phyloP scores from a whole-genome alignment of 129 eudicot genomes.

The Saussurea involucrata region DNA sequence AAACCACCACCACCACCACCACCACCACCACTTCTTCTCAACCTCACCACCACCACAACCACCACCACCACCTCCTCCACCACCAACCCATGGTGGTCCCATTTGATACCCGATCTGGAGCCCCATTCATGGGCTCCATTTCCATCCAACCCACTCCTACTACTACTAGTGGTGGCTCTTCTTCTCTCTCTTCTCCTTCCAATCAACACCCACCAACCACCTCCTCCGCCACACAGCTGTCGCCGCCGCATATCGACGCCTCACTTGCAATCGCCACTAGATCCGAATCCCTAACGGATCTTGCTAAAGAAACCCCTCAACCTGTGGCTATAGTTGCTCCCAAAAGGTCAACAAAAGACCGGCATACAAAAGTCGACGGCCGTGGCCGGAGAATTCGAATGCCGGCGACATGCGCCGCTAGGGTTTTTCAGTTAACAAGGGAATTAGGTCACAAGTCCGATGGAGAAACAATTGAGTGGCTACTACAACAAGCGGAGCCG shows the following conservation, averaged over 20 bases:
- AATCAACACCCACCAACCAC: constrained; percentile 16
- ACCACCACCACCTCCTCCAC: constrained; percentile 24
- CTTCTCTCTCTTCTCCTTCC: constrained; percentile 26
- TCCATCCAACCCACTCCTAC: constrained; percentile 31
- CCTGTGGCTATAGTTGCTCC: constrained; percentile 31
- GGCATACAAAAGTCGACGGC: constrained; percentile 81
- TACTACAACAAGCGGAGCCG: constrained; percentile 67
- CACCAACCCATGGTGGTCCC: constrained; percentile 38
- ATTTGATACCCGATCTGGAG: constrained; percentile 39
- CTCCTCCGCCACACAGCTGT: constrained; percentile 11
- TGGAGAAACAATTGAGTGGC: constrained; percentile 83
- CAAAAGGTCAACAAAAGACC: constrained; percentile 70
- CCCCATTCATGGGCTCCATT: constrained; percentile 56
- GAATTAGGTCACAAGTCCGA: constrained; percentile 77
- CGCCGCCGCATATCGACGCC: constrained; percentile 52
- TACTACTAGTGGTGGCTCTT: background rate
- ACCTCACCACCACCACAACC: constrained; percentile 26
- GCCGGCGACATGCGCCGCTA: constrained; percentile 90
- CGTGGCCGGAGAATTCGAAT: constrained; percentile 84
- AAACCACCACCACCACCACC: constrained; percentile 22
- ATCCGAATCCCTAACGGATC: constrained; percentile 43
- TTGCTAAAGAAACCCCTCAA: constrained; percentile 23
- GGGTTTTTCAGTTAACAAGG: constrained; percentile 68
- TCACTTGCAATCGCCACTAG: constrained; percentile 70
- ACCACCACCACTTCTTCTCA: constrained; percentile 27